Conservation (phyloP, 176 grass and related monocot species). For the Microstegium vimineum region DNA sequence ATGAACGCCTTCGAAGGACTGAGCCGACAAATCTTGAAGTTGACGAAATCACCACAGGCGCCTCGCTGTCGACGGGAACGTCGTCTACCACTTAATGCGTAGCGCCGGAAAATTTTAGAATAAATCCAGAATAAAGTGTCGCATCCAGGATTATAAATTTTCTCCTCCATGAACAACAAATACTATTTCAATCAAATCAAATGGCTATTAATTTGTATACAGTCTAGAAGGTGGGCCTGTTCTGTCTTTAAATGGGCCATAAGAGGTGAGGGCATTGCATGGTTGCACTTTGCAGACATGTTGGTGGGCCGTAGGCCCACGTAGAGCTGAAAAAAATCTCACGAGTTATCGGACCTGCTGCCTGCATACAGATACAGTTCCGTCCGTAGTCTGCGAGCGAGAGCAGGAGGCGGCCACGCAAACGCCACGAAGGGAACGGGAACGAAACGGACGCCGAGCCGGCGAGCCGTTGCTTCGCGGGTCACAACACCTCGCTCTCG, state of each 20-base stretch:
- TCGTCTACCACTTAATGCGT: too few relatives aligned
- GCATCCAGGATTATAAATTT: not conserved
- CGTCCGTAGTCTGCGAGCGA: not conserved
- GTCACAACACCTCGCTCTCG: slow-evolving; percentile 9
- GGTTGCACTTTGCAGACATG: not conserved
- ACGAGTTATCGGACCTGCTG: not conserved
- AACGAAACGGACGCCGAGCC: not conserved
- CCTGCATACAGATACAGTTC: not conserved
- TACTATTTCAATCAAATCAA: not conserved
- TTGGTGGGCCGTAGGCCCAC: not conserved
- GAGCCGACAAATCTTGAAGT: too few relatives aligned
- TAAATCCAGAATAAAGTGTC: too few relatives aligned
- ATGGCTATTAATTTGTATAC: not conserved
- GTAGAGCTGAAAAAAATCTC: not conserved
- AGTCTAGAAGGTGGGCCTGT: not conserved
- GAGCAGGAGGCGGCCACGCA: slow-evolving; percentile 25
- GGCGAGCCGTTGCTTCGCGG: slow-evolving; percentile 39
- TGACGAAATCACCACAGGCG: too few relatives aligned
- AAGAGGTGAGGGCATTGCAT: not conserved
- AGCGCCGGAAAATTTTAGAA: too few relatives aligned
- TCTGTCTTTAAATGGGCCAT: not conserved
- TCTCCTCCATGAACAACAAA: not conserved
- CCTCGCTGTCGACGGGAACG: too few relatives aligned
- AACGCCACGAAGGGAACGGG: not conserved
- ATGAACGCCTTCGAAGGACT: too few relatives aligned